These are phyloP conservation scores for Pseudoturritis turrita DNA, from an alignment of 345 rosid genomes.

Conservation along the genomic window DNA sequence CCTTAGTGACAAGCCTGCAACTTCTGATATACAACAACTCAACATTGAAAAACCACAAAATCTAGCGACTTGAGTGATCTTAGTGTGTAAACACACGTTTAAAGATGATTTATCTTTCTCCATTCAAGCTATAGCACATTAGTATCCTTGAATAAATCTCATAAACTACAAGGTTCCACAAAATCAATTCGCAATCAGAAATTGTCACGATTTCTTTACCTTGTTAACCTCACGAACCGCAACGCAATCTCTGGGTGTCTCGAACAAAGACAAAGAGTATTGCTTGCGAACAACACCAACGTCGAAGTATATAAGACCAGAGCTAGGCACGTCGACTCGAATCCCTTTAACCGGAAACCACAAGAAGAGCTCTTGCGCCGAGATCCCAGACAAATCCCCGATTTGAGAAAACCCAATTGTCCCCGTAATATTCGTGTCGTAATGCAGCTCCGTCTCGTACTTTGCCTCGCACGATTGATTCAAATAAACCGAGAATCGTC, in stretches of 20 bases:
- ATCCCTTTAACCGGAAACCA: slow-evolving; percentile 90
- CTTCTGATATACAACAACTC: not conserved
- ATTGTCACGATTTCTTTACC: slow-evolving; percentile 4
- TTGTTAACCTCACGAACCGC: slow-evolving; percentile 27
- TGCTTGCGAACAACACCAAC: slow-evolving; percentile 86
- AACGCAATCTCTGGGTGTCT: slow-evolving; percentile 71
- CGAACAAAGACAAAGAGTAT: slow-evolving; percentile 79
- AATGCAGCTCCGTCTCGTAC: slow-evolving; percentile 80
- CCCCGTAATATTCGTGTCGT: slow-evolving; percentile 73
- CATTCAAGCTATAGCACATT: not conserved
- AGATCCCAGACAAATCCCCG: slow-evolving; percentile 58
- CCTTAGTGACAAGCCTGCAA: not conserved
- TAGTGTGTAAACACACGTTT: not conserved
- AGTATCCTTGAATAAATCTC: not conserved
- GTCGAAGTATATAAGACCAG: slow-evolving; percentile 85
- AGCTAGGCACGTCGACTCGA: slow-evolving; percentile 78
- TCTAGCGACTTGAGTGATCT: not conserved
- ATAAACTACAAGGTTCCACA: not conserved
- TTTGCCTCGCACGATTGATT: slow-evolving; percentile 84
- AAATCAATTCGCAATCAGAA: not conserved
- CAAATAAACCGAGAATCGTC: slow-evolving; percentile 64
- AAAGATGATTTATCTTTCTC: not conserved
- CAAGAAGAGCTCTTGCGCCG: slow-evolving; percentile 81
- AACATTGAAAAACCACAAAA: not conserved
- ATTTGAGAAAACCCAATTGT: slow-evolving; percentile 54